phyloP scores from a whole-genome alignment of 148 eudicot genomes.

The Vaccinium corymbosum region DNA sequence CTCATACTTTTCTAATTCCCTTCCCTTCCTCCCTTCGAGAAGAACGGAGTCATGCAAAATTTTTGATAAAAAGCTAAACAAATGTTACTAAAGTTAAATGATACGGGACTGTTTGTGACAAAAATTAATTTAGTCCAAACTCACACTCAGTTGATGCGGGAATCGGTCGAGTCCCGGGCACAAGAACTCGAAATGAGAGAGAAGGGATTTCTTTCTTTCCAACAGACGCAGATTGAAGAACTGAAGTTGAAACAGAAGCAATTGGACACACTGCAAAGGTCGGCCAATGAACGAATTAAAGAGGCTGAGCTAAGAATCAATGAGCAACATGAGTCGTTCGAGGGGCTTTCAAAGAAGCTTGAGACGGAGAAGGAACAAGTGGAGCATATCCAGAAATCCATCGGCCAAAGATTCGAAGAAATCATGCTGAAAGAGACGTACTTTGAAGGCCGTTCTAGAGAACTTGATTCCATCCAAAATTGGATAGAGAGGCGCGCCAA shows the following conservation, averaged over 20 bases:
- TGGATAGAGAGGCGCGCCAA: slow-evolving; percentile 18
- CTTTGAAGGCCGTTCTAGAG: slow-evolving; percentile 7
- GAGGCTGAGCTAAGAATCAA: slow-evolving; percentile 26
- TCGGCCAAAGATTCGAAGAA: slow-evolving; percentile 24
- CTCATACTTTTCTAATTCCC: too few relatives aligned
- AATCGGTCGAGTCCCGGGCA: background rate
- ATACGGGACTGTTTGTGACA: background rate
- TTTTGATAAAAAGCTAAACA: too few relatives aligned
- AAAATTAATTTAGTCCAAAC: slow-evolving; percentile 16
- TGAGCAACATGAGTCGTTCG: slow-evolving; percentile 16
- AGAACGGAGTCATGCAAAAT: too few relatives aligned
- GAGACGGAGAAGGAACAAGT: slow-evolving; percentile 23
- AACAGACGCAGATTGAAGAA: background rate
- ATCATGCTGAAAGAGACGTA: slow-evolving; percentile 23
- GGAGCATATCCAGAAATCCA: slow-evolving; percentile 18
- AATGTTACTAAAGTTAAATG: slow-evolving; percentile 8
- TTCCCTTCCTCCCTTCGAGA: too few relatives aligned
- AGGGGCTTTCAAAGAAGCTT: slow-evolving; percentile 20
- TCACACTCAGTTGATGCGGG: background rate
- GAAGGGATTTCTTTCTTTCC: background rate
- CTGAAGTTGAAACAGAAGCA: slow-evolving; percentile 10
- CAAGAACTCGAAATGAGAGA: slow-evolving; percentile 10
- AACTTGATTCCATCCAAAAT: slow-evolving; percentile 1
- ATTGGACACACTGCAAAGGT: slow-evolving; percentile 15
- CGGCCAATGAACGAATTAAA: slow-evolving; percentile 15